phyloP scores from a whole-genome alignment of 2,329 filamentous ascomycete species.

The Ophiostoma quercus region DNA sequence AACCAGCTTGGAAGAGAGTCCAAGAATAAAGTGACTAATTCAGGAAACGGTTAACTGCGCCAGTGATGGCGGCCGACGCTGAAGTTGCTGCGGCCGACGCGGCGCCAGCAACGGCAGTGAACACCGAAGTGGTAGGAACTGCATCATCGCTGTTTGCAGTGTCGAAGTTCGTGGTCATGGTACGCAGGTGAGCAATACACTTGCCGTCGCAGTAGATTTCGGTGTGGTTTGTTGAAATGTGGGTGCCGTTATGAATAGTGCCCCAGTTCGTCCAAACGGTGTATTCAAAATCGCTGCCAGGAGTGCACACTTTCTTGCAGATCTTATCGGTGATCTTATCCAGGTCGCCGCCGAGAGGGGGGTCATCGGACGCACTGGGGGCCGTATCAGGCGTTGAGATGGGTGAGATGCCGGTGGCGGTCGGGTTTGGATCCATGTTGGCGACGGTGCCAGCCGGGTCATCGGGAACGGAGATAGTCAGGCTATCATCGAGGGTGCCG shows the following conservation, averaged over 20 bases:
- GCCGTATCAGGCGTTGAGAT: neutral
- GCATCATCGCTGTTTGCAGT: neutral
- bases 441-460: neutral
- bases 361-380: neutral
- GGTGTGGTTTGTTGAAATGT: neutral
- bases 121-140: neutral
- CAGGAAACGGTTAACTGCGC: too few relatives aligned
- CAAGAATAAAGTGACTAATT: neutral
- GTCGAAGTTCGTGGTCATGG: neutral
- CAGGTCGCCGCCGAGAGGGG: conserved; percentile 3
- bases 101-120: neutral
- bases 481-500: conserved; percentile 9
- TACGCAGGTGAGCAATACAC: neutral
- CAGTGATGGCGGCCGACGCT: neutral
- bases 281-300: neutral
- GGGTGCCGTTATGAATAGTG: neutral
- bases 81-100: neutral
- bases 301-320: neutral
- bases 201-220: conserved; percentile 6
- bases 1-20: neutral
- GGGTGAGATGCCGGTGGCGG: neutral
- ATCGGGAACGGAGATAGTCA: neutral
- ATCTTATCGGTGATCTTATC: conserved; percentile 6
- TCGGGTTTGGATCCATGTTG: neutral
- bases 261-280: neutral